A percentile compares a stretch with the other conserved stretches of the same genome.
Evolutionary conservation across 2,329 filamentous ascomycete genomes (phyloP).

Genomic region (Botrytis sinoallii): DNA sequence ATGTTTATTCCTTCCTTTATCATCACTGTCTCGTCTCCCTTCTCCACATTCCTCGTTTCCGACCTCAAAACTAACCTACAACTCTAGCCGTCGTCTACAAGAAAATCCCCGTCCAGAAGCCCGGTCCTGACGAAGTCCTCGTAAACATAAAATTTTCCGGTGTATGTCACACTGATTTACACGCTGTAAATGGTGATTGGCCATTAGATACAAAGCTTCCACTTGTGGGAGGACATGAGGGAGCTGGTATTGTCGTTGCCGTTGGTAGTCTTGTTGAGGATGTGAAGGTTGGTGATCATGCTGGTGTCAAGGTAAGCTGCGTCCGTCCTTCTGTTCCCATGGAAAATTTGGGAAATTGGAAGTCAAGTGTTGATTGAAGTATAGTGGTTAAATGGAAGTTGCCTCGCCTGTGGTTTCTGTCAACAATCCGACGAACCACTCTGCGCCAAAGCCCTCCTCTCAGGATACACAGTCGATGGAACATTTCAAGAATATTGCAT

Average conservation of each 20-base stretch:
- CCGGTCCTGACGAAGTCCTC: conserved; percentile 85
- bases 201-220: conserved; percentile 78
- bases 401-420: conserved; percentile 81
- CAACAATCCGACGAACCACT: conserved; percentile 77
- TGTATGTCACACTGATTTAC: conserved; percentile 85
- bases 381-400: conserved; percentile 82
- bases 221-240: conserved; percentile 76
- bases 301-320: conserved; percentile 64
- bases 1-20: conserved; percentile 38
- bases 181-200: conserved; percentile 87
- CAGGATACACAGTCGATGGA: conserved; percentile 90
- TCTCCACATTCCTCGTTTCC: not conserved
- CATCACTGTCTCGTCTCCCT: conserved; percentile 14
- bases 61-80: not conserved
- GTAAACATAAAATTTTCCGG: conserved; percentile 88
- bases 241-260: conserved; percentile 80
- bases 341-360: conserved; percentile 8
- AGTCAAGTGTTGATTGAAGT: conserved; percentile 11
- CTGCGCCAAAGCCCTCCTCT: conserved; percentile 70
- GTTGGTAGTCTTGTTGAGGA: conserved; percentile 74
- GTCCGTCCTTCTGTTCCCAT: not conserved
- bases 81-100: conserved; percentile 63
- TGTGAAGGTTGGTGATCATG: conserved; percentile 77
- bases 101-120: conserved; percentile 76
- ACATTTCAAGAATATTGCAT: conserved; percentile 91